These are phyloP conservation scores for Typha latifolia DNA, from an alignment of 176 grass and related monocot genomes.

Conservation along the genomic window DNA sequence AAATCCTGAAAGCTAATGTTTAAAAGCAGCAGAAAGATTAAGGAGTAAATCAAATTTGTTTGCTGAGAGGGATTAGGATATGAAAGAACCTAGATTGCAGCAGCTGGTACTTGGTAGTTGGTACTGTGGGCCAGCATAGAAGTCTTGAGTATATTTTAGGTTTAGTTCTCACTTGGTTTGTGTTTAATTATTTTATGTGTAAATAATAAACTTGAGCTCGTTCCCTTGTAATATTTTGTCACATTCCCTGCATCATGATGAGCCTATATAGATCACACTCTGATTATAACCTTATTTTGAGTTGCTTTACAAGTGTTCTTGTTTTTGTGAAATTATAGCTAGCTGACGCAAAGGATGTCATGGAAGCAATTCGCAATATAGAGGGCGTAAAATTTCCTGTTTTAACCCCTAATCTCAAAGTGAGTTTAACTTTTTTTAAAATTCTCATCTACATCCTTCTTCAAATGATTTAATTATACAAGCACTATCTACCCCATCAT, in stretches of 20 bases:
- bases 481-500: neutral
- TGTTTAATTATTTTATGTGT: no score
- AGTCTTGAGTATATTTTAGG: no score
- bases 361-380: constrained; percentile 58
- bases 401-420: constrained; percentile 87
- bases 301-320: neutral
- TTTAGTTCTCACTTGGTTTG: no score
- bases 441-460: neutral
- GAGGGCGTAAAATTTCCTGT: constrained; percentile 56
- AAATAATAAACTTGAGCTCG: no score
- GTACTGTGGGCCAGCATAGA: no score
- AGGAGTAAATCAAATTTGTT: no score
- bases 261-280: neutral
- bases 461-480: neutral
- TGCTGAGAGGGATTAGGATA: no score
- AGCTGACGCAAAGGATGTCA: constrained; percentile 79
- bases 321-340: constrained; percentile 30
- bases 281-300: neutral
- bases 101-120: no score
- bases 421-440: constrained; percentile 12
- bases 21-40: no score
- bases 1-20: no score
- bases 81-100: no score
- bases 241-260: neutral
- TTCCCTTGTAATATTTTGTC: no score